Evolutionary conservation across 2,329 filamentous ascomycete genomes (phyloP).

Genomic region (Colletotrichum trifolii): DNA sequence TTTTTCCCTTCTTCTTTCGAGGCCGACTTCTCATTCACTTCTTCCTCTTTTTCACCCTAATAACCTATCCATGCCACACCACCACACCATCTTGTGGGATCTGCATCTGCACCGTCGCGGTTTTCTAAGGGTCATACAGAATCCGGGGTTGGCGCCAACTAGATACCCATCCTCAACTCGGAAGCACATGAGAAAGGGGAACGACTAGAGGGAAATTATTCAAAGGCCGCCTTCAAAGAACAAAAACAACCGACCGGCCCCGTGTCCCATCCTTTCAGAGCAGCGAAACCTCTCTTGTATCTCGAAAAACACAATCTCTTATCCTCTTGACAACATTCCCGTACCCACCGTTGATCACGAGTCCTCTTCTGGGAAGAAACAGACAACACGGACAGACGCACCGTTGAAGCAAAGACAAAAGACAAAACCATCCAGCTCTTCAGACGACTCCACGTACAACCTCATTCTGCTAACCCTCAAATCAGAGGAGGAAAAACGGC

Average conservation of each 20-base stretch:
- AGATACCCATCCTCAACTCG: constrained; percentile 1
- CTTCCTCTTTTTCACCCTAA: background rate
- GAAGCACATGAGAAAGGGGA: constrained; percentile 17
- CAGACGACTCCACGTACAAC: too few relatives aligned
- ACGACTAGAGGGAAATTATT: background rate
- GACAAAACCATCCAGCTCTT: too few relatives aligned
- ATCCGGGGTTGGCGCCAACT: constrained; percentile 34
- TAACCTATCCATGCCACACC: background rate
- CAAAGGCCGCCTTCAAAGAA: constrained; percentile 6
- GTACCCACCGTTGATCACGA: too few relatives aligned
- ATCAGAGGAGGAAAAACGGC: too few relatives aligned
- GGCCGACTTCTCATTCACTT: background rate
- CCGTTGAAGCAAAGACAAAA: too few relatives aligned
- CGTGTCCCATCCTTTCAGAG: background rate
- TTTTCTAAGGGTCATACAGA: background rate
- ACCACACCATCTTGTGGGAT: background rate
- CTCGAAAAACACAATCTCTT: too few relatives aligned
- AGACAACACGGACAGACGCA: too few relatives aligned
- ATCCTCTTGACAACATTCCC: too few relatives aligned
- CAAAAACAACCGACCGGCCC: constrained; percentile 9
- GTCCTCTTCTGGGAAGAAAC: too few relatives aligned
- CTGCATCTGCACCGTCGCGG: background rate
- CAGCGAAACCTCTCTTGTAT: too few relatives aligned
- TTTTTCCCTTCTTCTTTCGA: background rate
- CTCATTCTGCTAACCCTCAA: too few relatives aligned